phyloP scores from a whole-genome alignment of 768 basidiomycete species.

The Brasilioporus rufonigricans region DNA sequence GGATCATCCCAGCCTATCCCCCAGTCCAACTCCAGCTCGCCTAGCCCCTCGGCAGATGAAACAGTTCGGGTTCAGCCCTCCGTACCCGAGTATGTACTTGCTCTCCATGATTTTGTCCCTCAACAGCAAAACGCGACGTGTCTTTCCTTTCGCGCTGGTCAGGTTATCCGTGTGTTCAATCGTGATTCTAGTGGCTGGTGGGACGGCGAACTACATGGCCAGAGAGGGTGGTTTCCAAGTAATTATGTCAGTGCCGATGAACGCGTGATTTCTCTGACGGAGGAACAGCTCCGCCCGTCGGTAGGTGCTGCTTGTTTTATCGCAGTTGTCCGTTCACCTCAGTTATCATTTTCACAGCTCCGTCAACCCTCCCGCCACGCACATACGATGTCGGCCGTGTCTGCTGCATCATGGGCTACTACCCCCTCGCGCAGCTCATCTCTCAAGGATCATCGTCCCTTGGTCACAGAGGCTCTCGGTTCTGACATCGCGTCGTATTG shows the following conservation, averaged over 20 bases:
- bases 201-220: constrained; percentile 91
- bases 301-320: constrained; percentile 33
- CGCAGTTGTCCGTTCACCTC: neutral
- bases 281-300: constrained; percentile 50
- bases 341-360: constrained; percentile 19
- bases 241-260: constrained; percentile 84
- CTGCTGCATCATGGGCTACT: constrained; percentile 54
- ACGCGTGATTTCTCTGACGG: constrained; percentile 47
- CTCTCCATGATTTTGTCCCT: constrained; percentile 88
- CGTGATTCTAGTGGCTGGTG: constrained; percentile 93
- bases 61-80: constrained; percentile 39
- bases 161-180: constrained; percentile 89
- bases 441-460: constrained; percentile 42
- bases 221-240: constrained; percentile 97
- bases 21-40: constrained; percentile 34
- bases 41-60: constrained; percentile 46
- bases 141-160: constrained; percentile 85
- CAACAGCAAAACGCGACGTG: constrained; percentile 73
- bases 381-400: constrained; percentile 50
- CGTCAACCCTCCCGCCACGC: constrained; percentile 43
- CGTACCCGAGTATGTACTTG: constrained; percentile 73
- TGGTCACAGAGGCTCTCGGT: constrained; percentile 44
- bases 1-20: constrained; percentile 26
- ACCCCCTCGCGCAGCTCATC: constrained; percentile 39
- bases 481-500: constrained; percentile 61